Percentiles rank a stretch among this genome's conserved stretches.
phyloP scores from a whole-genome alignment of 73 alveolate genomes.

The Stentor roeselii region DNA sequence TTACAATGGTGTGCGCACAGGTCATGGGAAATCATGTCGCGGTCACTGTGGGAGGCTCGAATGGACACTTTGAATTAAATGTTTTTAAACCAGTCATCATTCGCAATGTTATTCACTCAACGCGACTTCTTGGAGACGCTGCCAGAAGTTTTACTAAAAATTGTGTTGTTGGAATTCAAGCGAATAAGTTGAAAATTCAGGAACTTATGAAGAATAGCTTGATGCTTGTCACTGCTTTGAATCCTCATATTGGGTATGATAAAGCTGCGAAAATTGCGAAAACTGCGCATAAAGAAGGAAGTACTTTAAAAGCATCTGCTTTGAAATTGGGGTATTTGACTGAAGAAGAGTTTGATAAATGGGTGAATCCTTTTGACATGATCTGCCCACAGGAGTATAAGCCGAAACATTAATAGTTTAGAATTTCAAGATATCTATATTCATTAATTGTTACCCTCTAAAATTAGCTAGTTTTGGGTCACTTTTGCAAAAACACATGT shows the following conservation, averaged over 20 bases:
- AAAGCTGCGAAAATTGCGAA: conserved; percentile 97
- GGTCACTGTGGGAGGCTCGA: conserved; percentile 96
- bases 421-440: not conserved
- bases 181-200: conserved; percentile 77
- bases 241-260: conserved; percentile 97
- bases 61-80: conserved; percentile 98
- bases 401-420: not conserved
- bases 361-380: conserved; percentile 84
- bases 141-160: conserved; percentile 84
- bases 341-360: conserved; percentile 74
- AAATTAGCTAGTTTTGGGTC: too few relatives aligned
- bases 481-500: too few relatives aligned
- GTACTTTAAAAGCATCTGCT: conserved; percentile 85
- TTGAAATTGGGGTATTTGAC: conserved; percentile 72
- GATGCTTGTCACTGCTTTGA: conserved; percentile 98
- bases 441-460: too few relatives aligned
- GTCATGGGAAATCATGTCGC: conserved; percentile 98
- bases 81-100: conserved; percentile 98
- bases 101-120: conserved; percentile 89
- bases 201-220: conserved; percentile 72
- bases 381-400: conserved; percentile 62
- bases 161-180: conserved; percentile 78
- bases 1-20: conserved; percentile 97
- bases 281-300: conserved; percentile 88
- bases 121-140: conserved; percentile 93